Conservation (phyloP, 768 basidiomycete genomes). For the Amanita rimosa region DNA sequence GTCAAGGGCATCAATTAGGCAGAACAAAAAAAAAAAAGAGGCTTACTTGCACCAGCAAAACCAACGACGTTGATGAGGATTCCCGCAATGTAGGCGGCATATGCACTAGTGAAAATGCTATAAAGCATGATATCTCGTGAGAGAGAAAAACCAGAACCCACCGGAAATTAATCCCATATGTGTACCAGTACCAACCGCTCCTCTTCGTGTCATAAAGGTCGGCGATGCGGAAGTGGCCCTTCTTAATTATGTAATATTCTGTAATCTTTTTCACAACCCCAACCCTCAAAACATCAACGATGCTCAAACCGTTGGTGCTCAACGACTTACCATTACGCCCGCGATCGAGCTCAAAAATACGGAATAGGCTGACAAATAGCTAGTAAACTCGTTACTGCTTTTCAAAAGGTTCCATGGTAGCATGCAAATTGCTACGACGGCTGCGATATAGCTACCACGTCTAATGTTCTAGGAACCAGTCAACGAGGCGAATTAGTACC, state of each 20-base stretch:
- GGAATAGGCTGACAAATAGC: constrained; percentile 73
- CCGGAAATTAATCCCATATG: constrained; percentile 62
- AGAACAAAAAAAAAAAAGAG: background rate
- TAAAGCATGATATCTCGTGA: constrained; percentile 2
- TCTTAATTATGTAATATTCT: constrained; percentile 42
- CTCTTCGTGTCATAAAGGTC: constrained; percentile 53
- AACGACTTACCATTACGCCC: constrained; percentile 54
- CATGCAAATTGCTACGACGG: constrained; percentile 64
- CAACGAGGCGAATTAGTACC: background rate
- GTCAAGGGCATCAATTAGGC: constrained; percentile 2
- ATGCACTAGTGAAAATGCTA: constrained; percentile 30
- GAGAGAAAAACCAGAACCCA: constrained; percentile 16
- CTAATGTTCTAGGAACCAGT: constrained; percentile 53
- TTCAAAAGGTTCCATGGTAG: constrained; percentile 71
- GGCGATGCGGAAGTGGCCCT: constrained; percentile 56
- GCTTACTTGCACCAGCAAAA: constrained; percentile 64
- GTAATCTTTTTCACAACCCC: constrained; percentile 36
- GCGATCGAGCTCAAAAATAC: constrained; percentile 76
- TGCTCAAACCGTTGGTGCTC: background rate
- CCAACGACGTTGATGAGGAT: constrained; percentile 78
- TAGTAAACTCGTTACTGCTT: constrained; percentile 64
- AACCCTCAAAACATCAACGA: background rate
- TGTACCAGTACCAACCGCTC: constrained; percentile 69
- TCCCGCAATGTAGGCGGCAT: constrained; percentile 59
- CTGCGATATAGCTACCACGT: constrained; percentile 79